Percentiles rank a stretch among this genome's conserved stretches.
phyloP scores from a whole-genome alignment of 345 rosid species.

The Salix caprea region DNA sequence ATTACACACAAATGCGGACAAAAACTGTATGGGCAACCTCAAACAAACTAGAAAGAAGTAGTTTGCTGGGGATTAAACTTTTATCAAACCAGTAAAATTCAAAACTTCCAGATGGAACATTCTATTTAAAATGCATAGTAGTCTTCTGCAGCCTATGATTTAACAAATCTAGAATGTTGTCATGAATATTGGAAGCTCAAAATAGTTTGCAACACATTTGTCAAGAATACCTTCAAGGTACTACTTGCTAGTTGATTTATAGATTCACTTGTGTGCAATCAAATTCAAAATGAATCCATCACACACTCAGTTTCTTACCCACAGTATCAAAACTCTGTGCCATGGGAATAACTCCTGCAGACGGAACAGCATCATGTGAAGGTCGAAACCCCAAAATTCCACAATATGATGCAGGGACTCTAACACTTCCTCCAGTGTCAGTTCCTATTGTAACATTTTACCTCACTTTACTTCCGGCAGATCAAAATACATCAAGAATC shows the following conservation, averaged over 20 bases:
- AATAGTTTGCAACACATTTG: neutral
- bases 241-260: neutral
- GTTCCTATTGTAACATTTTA: conserved; percentile 47
- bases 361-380: conserved; percentile 57
- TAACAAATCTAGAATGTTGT: neutral
- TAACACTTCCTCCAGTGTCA: conserved; percentile 89
- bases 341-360: conserved; percentile 69
- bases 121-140: neutral
- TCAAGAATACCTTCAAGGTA: neutral
- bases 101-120: neutral
- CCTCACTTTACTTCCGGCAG: neutral
- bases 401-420: conserved; percentile 84
- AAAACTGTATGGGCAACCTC: neutral
- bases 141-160: neutral
- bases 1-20: neutral
- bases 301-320: conserved; percentile 40
- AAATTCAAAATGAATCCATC: neutral
- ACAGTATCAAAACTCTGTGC: conserved; percentile 92
- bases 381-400: conserved; percentile 76
- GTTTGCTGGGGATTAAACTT: neutral
- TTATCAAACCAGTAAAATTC: neutral
- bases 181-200: neutral
- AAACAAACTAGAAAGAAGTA: neutral
- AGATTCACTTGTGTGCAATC: neutral
- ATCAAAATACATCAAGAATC: neutral